Conservation (phyloP, 2,329 filamentous ascomycete genomes). For the Arthrobotrys conoides region DNA sequence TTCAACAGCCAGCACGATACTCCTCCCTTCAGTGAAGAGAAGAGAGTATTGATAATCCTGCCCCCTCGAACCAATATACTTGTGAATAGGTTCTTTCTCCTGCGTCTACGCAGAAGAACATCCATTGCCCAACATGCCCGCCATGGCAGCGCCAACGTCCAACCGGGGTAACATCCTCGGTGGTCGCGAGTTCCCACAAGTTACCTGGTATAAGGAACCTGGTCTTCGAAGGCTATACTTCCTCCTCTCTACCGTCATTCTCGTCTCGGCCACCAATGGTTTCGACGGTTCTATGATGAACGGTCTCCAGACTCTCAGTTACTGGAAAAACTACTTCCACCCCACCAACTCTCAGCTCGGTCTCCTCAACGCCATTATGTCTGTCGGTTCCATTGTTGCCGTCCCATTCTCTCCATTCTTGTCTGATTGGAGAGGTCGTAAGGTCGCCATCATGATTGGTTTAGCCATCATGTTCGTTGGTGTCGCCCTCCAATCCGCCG, state of each 20-base stretch:
- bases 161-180: constrained; percentile 63
- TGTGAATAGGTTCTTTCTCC: constrained; percentile 52
- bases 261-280: constrained; percentile 66
- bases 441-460: constrained; percentile 70
- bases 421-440: constrained; percentile 70
- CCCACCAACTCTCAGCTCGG: constrained; percentile 65
- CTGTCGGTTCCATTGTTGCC: constrained; percentile 70
- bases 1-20: constrained; percentile 56
- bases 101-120: constrained; percentile 52
- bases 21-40: constrained; percentile 59
- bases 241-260: constrained; percentile 66
- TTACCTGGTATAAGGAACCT: constrained; percentile 65
- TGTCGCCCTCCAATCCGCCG: constrained; percentile 68
- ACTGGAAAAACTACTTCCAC: constrained; percentile 68
- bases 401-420: constrained; percentile 70
- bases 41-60: constrained; percentile 50
- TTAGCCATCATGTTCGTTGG: constrained; percentile 69
- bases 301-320: constrained; percentile 68
- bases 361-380: constrained; percentile 70
- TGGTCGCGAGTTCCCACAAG: constrained; percentile 63
- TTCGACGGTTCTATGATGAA: constrained; percentile 70
- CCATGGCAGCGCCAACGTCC: constrained; percentile 52
- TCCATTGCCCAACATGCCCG: constrained; percentile 59
- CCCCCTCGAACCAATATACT: constrained; percentile 35
- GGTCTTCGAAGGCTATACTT: constrained; percentile 66